Evolutionary conservation across 2,329 filamentous ascomycete species (phyloP).

Genomic region (Amphichorda felina): DNA sequence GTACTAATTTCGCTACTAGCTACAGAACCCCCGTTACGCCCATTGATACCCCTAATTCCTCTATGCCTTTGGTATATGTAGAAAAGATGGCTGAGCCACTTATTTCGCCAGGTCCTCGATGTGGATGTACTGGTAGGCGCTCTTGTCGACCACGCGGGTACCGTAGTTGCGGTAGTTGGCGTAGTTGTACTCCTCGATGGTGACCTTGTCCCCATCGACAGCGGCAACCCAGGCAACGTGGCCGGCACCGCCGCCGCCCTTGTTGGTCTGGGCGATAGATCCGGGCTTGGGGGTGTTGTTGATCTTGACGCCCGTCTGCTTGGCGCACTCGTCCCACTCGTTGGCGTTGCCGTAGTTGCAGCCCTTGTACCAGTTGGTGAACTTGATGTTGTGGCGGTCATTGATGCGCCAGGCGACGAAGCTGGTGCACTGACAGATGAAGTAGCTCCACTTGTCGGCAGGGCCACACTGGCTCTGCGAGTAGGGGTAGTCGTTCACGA

Average conservation of each 20-base stretch:
- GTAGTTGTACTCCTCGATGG: conserved; percentile 10
- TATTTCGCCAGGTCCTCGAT: too few species aligned
- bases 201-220: conserved; percentile 7
- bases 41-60: too few species aligned
- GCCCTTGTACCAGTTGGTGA: conserved; percentile 10
- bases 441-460: conserved; percentile 8
- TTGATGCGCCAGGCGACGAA: conserved; percentile 11
- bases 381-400: conserved; percentile 8
- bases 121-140: conserved; percentile 9
- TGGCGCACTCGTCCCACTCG: conserved; percentile 8
- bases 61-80: too few species aligned
- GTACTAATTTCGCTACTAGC: too few species aligned
- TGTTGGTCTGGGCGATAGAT: conserved; percentile 7
- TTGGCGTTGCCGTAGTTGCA: conserved; percentile 9
- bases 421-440: conserved; percentile 10
- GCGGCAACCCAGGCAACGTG: conserved; percentile 9
- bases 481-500: conserved; percentile 10
- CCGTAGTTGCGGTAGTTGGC: conserved; percentile 6
- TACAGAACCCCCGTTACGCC: too few species aligned
- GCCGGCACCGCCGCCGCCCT: conserved; percentile 4
- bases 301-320: conserved; percentile 4
- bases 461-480: conserved; percentile 6
- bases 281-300: conserved; percentile 7
- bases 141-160: conserved; percentile 7
- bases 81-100: too few species aligned